phyloP scores from a whole-genome alignment of 129 eudicot species.

The Silybum marianum region DNA sequence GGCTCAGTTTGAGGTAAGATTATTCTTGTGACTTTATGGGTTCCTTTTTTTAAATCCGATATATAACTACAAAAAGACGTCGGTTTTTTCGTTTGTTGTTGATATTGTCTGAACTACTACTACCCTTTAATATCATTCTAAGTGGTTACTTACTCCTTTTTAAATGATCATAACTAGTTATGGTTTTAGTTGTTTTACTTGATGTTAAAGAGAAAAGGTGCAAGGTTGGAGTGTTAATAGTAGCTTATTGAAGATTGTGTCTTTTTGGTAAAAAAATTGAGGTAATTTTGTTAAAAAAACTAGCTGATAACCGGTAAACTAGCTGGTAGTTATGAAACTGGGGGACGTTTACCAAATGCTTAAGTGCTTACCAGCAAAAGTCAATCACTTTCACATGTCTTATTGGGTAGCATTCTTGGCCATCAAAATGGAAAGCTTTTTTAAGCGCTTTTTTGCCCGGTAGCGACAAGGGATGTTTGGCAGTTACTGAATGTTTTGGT shows the following conservation, averaged over 20 bases:
- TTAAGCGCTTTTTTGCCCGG: background rate
- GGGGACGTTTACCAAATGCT: too few relatives aligned
- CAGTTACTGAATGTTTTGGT: too few relatives aligned
- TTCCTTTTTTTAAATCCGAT: background rate
- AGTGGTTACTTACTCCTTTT: constrained; percentile 15
- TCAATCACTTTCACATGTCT: background rate
- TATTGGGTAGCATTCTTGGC: background rate
- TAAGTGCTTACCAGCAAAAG: background rate
- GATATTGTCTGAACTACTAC: constrained; percentile 8
- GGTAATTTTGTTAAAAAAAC: too few relatives aligned
- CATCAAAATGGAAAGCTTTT: background rate
- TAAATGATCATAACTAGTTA: background rate
- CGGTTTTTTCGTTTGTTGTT: constrained; percentile 6
- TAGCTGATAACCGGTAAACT: too few relatives aligned
- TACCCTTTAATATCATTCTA: constrained; percentile 11
- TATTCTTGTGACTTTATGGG: constrained; percentile 16
- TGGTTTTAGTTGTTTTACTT: background rate
- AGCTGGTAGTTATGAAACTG: too few relatives aligned
- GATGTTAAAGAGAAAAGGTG: background rate
- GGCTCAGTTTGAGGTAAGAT: background rate
- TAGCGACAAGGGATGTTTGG: too few relatives aligned
- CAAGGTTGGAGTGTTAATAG: background rate
- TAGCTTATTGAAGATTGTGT: background rate
- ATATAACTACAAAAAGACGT: constrained; percentile 17
- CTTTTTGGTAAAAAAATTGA: too few relatives aligned